Evolutionary conservation across 495 filamentous ascomycete species (phyloP), one percentile per base, ranked within the genome.

Genomic region (Cladorrhinum samala): DNA sequence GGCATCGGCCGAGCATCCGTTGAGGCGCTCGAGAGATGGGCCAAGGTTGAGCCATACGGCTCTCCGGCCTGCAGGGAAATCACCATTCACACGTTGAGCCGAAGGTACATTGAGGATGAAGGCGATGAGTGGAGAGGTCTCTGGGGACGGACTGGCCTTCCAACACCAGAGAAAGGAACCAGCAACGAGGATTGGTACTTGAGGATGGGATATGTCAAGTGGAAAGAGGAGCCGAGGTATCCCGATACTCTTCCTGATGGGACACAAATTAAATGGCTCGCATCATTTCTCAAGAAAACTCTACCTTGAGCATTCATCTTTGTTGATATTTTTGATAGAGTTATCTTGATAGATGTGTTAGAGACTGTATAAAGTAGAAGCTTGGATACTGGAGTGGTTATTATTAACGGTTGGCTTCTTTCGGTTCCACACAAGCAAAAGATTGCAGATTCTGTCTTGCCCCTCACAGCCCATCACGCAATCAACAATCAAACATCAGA

Each of bases 171-270:
- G 4, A 49, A 44, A 41, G 53, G 53, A 36, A 44, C 9, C 9
- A 46, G 46, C 18, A 51, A 47, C 16, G 46, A 56, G 46, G 53
- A 50, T 25, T 56, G 53, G 53, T 56, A 56, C 46, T 16, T 13
- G 18, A 44, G 53, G 39, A 56, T 56, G 53, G 53, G 53, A 24
- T 56, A 55, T 49, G 46, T 48, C 3, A 56, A 50, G 47, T 56
- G 46, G 46, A 49, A 46, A 25, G 47, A 39, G 46, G 25, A 45
- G 47, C 24, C 40, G 27, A 7, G 16, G 41, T 56, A 50, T 50
- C 7, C 11, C 4, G 36, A 46, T 14, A 23, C 14, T 30, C 13
- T 17, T 3, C 16, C 20, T 27, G 52, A 49, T 9, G 52, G 52
- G 30, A 55, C 9, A 5, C 27, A 55, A 45, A 20, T 42, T 43